phyloP scores from a whole-genome alignment of 2,329 filamentous ascomycete species.

The Akanthomyces dipterigenus region DNA sequence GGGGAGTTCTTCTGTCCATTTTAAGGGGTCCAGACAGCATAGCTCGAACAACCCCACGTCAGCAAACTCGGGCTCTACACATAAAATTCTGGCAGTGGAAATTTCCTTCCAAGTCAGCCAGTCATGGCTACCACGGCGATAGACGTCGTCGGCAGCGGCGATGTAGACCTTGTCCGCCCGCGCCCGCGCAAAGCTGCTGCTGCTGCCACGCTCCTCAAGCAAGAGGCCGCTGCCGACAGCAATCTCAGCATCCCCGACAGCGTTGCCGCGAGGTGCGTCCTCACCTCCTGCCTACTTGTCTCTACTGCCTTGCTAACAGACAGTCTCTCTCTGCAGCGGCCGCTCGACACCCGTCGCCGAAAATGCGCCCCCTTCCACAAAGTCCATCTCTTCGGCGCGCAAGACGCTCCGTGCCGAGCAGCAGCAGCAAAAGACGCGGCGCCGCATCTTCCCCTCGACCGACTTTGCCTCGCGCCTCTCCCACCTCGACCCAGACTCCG shows the following conservation, averaged over 20 bases:
- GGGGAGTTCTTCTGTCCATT: background rate
- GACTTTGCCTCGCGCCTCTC: slow-evolving; percentile 87
- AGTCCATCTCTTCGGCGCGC: slow-evolving; percentile 77
- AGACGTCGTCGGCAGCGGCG: slow-evolving; percentile 28
- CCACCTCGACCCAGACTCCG: slow-evolving; percentile 88
- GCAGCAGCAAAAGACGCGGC: slow-evolving; percentile 34
- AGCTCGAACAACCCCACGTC: background rate
- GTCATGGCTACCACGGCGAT: slow-evolving; percentile 23
- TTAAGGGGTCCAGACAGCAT: background rate
- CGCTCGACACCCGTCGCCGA: slow-evolving; percentile 75
- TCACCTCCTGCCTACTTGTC: background rate
- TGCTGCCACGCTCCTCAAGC: slow-evolving; percentile 25
- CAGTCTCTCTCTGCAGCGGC: slow-evolving; percentile 42
- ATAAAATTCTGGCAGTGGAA: background rate
- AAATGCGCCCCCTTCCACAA: slow-evolving; percentile 88
- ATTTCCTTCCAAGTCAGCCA: background rate
- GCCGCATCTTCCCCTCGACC: slow-evolving; percentile 85
- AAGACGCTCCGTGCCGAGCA: slow-evolving; percentile 77
- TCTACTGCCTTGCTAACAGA: slow-evolving; percentile 2
- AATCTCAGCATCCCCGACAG: slow-evolving; percentile 30
- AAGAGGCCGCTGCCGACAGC: slow-evolving; percentile 28
- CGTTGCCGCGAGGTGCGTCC: slow-evolving; percentile 38
- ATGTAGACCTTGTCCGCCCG: slow-evolving; percentile 36
- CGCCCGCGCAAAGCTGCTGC: slow-evolving; percentile 39
- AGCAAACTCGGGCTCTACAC: background rate